Evolutionary conservation across 495 filamentous ascomycete species (phyloP).

Genomic region (Lasiosphaeriaceae sp.): DNA sequence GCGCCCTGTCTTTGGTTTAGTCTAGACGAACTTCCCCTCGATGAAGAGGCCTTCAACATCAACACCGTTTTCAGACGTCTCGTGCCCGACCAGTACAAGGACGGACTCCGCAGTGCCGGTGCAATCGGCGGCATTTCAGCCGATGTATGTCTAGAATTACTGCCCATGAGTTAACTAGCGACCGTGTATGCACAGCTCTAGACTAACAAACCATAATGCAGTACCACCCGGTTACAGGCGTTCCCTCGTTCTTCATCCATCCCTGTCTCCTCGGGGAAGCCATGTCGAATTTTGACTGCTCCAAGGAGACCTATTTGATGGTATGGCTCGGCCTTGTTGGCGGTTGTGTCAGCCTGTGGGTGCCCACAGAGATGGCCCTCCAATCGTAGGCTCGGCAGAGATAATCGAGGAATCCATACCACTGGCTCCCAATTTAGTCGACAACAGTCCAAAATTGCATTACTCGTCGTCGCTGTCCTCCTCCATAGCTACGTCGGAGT

Average conservation of each 20-base stretch:
- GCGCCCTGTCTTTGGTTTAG: conserved; percentile 58
- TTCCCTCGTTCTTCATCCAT: conserved; percentile 77
- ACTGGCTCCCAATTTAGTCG: background rate
- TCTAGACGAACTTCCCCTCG: conserved; percentile 41
- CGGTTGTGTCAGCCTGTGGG: conserved; percentile 64
- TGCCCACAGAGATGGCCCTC: conserved; percentile 56
- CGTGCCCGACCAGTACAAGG: conserved; percentile 61
- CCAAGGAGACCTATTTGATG: conserved; percentile 65
- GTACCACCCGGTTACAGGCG: conserved; percentile 74
- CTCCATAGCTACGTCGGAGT: conserved; percentile 71
- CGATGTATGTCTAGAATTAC: conserved; percentile 53
- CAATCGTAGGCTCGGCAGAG: conserved; percentile 10
- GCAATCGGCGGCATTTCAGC: conserved; percentile 73
- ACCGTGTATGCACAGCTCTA: conserved; percentile 35
- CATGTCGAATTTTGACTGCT: conserved; percentile 55
- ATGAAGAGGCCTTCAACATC: conserved; percentile 44
- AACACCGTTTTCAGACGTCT: conserved; percentile 66
- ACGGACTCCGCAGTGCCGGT: conserved; percentile 54
- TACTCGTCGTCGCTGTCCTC: conserved; percentile 61
- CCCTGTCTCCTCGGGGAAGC: conserved; percentile 82
- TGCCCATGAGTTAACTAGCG: conserved; percentile 42
- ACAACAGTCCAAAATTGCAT: conserved; percentile 9
- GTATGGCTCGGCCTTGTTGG: conserved; percentile 79
- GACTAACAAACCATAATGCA: conserved; percentile 48
- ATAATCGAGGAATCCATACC: background rate